Base-by-base conservation (phyloP, 2,329 filamentous ascomycete genomes). In the Aspergillus sp. region DNA sequence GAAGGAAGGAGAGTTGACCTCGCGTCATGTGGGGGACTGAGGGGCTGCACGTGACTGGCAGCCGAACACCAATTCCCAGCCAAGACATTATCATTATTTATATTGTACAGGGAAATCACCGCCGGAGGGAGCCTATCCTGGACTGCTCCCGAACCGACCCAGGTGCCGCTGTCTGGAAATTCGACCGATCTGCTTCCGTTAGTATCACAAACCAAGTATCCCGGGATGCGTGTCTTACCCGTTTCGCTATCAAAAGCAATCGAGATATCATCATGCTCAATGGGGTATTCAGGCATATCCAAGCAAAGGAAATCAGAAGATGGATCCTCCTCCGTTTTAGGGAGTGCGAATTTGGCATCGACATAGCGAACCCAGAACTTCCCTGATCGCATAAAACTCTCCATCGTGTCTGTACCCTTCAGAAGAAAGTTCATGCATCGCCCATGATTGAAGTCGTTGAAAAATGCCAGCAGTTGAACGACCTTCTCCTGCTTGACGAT, bases 261-360 rank as follows among this genome's bases (percentile, higher is more conserved):
- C 7, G 83, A 79, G 55, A 96, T 88, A 70, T 96, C 90, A 65
- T 95, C 90, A 67, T 95, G 88, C 70, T 95, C 90, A 43, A 87
- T 87, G 1, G 89, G 87, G 65, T 94, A 86, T 58, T 95, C 89
- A 12, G 89, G 84, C 65, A 89, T 80, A 66, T 95, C 90, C 48
- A 95, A 69, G 63, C 87, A 93, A 35, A 94, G 77, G 70, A 91
- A 95, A 28, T 81, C 79, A 62, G 82, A 79, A 51, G 83, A 64
- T 3, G 71, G 69, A 43, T 76, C 71, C 12, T 71, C 64, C 36
- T 71, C 69, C 45, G 69, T 68, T 47, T 74, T 82, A 4, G 89
- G 89, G 46, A 95, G 72, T 3, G 87, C 85, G 58, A 95, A 96
- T 64, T 95, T 95, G 50, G 88, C 88, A 63, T 96, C 90, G 28